These are phyloP conservation scores for Phytopythium oedochilum DNA, from an alignment of 352 stramenopile species.

Conservation along the genomic window DNA sequence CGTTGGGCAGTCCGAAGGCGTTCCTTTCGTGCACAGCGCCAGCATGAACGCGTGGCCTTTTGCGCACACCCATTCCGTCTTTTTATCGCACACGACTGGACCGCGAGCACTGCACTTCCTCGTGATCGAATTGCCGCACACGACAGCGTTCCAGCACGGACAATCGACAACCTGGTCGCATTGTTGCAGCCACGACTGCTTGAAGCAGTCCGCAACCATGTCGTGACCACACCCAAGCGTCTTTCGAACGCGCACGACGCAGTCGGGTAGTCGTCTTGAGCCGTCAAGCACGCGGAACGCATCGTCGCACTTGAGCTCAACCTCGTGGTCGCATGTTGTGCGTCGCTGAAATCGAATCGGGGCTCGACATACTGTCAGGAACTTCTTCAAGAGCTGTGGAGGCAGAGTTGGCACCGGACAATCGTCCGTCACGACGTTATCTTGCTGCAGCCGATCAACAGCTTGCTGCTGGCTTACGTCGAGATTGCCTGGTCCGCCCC, in stretches of 20 bases:
- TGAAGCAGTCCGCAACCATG: constrained; percentile 29
- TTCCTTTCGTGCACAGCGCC: constrained; percentile 41
- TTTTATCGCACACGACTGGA: constrained; percentile 29
- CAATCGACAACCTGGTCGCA: constrained; percentile 37
- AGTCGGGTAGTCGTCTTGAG: constrained; percentile 9
- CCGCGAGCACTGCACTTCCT: constrained; percentile 12
- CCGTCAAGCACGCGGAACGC: constrained; percentile 37
- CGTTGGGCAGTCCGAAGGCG: constrained; percentile 38
- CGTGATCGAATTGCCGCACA: constrained; percentile 30
- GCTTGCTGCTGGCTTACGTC: not conserved
- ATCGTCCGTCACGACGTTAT: constrained; percentile 35
- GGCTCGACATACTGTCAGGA: constrained; percentile 30
- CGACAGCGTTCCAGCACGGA: constrained; percentile 54
- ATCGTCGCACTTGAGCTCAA: constrained; percentile 44
- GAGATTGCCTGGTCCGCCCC: constrained; percentile 9
- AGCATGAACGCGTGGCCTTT: constrained; percentile 33
- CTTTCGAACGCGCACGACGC: constrained; percentile 26
- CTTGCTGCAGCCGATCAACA: constrained; percentile 22
- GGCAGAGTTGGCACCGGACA: constrained; percentile 18
- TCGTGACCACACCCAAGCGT: constrained; percentile 37
- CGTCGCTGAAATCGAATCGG: constrained; percentile 33
- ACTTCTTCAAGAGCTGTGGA: constrained; percentile 16
- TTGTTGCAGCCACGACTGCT: constrained; percentile 17
- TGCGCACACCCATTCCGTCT: constrained; percentile 36
- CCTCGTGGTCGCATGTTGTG: constrained; percentile 47